Percentiles rank a stretch among this genome's conserved stretches.
These are phyloP conservation scores for Daldinia loculata DNA, from an alignment of 495 filamentous ascomycete genomes.

Conservation along the genomic window DNA sequence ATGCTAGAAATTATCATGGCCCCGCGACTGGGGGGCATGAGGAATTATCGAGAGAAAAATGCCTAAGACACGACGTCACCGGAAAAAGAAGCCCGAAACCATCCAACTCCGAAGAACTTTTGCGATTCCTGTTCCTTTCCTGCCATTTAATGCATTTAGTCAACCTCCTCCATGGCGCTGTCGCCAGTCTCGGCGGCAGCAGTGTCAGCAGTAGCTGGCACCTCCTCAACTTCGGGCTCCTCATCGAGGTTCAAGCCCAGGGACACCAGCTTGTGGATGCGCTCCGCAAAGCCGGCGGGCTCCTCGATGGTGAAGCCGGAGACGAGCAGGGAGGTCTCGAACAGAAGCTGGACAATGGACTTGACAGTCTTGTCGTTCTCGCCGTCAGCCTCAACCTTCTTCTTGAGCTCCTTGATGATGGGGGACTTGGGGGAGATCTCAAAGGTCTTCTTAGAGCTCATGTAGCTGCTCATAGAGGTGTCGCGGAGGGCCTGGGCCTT, in stretches of 20 bases:
- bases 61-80: constrained; percentile 49
- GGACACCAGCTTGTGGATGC: constrained; percentile 98
- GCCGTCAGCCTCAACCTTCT: constrained; percentile 96
- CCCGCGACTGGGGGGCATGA: constrained; percentile 39
- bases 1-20: constrained; percentile 35
- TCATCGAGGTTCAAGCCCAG: constrained; percentile 97
- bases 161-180: constrained; percentile 74
- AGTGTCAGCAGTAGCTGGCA: constrained; percentile 62
- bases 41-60: constrained; percentile 47
- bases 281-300: constrained; percentile 95
- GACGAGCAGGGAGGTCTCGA: constrained; percentile 97
- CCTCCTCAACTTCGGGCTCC: constrained; percentile 78
- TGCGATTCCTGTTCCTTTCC: constrained; percentile 44
- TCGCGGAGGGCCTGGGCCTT: constrained; percentile 99
- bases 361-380: constrained; percentile 98
- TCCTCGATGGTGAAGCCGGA: constrained; percentile 99
- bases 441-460: constrained; percentile 99
- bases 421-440: constrained; percentile 98
- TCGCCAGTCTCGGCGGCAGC: constrained; percentile 64
- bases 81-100: constrained; percentile 48
- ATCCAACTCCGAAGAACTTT: constrained; percentile 59
- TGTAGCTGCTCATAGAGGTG: constrained; percentile 99
- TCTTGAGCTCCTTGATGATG: constrained; percentile 98
- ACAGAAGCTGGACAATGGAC: constrained; percentile 96
- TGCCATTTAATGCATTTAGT: constrained; percentile 57